Evolutionary conservation across 495 filamentous ascomycete genomes (phyloP).

Genomic region (Penicillium desertorum): DNA sequence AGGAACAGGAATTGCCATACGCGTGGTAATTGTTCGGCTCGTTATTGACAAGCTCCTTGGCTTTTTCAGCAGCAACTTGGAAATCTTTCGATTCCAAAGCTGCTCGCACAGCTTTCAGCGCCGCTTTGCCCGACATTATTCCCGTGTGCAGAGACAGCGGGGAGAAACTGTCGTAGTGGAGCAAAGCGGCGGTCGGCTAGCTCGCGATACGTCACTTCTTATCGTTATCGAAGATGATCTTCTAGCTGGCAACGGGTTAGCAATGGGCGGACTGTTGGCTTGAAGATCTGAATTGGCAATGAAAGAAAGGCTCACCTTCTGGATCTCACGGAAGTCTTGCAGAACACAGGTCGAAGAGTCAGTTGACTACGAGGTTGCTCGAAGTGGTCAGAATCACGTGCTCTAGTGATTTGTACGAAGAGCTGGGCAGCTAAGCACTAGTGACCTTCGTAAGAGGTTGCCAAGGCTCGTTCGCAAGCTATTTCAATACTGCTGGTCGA

Average conservation of each 20-base stretch:
- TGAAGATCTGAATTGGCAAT: not conserved
- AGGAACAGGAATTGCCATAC: conserved; percentile 42
- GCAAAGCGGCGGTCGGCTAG: conserved; percentile 18
- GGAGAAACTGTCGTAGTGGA: conserved; percentile 26
- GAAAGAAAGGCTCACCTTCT: not conserved
- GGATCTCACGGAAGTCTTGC: not conserved
- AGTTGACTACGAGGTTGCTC: not conserved
- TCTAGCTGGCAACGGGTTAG: not conserved
- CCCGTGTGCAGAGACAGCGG: conserved; percentile 18
- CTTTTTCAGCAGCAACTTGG: conserved; percentile 66
- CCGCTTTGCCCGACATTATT: conserved; percentile 66
- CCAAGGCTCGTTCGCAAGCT: not conserved
- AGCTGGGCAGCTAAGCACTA: not conserved
- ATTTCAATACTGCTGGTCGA: not conserved
- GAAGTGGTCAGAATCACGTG: conserved; percentile 4
- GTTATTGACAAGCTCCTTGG: conserved; percentile 61
- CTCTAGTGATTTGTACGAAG: not conserved
- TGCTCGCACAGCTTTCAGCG: conserved; percentile 78
- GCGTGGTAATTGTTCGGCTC: conserved; percentile 82
- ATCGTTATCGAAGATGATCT: conserved; percentile 21
- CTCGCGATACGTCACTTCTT: conserved; percentile 29
- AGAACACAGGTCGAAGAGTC: not conserved
- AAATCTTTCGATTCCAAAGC: conserved; percentile 80
- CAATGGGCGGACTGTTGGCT: not conserved
- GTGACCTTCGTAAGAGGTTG: not conserved